phyloP scores from a whole-genome alignment of 2,329 filamentous ascomycete species.

The Fusarium mangiferae region DNA sequence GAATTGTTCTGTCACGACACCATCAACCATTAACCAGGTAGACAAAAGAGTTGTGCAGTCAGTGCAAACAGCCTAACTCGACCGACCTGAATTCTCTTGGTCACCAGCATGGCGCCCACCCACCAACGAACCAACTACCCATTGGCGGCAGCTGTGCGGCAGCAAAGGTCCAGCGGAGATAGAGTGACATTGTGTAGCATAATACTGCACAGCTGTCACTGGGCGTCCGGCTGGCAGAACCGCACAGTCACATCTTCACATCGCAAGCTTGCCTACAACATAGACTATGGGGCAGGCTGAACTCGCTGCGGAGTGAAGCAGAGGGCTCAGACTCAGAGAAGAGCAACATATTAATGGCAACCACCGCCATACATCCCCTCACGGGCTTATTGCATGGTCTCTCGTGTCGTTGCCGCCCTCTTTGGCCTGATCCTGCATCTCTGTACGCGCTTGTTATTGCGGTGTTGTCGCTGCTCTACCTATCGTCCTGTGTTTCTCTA shows the following conservation, averaged over 20 bases:
- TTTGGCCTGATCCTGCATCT: conserved; percentile 27
- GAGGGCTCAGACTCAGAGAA: not conserved
- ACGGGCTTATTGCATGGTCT: conserved; percentile 22
- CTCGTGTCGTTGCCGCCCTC: conserved; percentile 34
- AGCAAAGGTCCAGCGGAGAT: conserved; percentile 14
- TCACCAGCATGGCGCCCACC: conserved; percentile 24
- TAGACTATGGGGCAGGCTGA: conserved; percentile 5
- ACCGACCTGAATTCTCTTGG: conserved; percentile 2
- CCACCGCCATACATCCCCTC: conserved; percentile 25
- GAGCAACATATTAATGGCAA: not conserved
- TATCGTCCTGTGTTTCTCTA: conserved; percentile 10
- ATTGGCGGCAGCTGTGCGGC: conserved; percentile 18
- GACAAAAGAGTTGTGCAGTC: not conserved
- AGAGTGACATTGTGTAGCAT: conserved; percentile 39
- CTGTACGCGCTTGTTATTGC: conserved; percentile 31
- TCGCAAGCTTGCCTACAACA: conserved; percentile 22
- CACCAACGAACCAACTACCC: conserved; percentile 13
- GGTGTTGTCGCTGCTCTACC: conserved; percentile 11
- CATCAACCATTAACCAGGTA: conserved; percentile 1
- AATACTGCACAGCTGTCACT: conserved; percentile 37
- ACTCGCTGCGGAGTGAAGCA: conserved; percentile 7
- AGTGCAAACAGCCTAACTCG: conserved; percentile 11
- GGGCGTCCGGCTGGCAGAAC: conserved; percentile 20
- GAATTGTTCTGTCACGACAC: conserved; percentile 14
- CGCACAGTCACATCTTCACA: conserved; percentile 37